Percentiles rank a stretch among this genome's conserved stretches.
These are phyloP conservation scores for Clitoria ternatea DNA, from an alignment of 306 rosid species.

Conservation along the genomic window DNA sequence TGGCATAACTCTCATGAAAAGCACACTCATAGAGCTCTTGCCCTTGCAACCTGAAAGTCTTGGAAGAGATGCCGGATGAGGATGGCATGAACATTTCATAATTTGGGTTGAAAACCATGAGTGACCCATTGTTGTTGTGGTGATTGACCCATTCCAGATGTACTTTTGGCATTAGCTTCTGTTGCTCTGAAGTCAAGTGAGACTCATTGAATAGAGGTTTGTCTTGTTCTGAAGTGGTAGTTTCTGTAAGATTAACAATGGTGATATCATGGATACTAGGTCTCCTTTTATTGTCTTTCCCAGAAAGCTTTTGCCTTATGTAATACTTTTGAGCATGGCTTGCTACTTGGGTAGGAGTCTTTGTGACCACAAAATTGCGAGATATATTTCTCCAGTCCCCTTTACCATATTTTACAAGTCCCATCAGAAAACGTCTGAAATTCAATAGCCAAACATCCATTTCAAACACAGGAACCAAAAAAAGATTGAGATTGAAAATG, in stretches of 20 bases:
- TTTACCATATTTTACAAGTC: conserved; percentile 51
- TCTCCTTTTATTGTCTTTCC: conserved; percentile 50
- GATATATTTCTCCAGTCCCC: conserved; percentile 74
- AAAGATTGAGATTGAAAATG: not conserved
- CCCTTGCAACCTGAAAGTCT: conserved; percentile 33
- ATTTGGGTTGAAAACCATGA: conserved; percentile 38
- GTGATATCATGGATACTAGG: conserved; percentile 76
- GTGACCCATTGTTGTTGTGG: conserved; percentile 26
- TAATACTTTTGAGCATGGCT: conserved; percentile 62
- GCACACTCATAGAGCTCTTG: conserved; percentile 37
- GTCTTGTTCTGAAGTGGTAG: conserved; percentile 22
- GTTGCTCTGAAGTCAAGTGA: conserved; percentile 29
- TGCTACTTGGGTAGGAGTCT: conserved; percentile 33
- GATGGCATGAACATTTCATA: conserved; percentile 32
- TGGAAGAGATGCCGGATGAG: conserved; percentile 36
- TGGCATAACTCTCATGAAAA: conserved; percentile 43
- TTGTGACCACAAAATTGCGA: conserved; percentile 46
- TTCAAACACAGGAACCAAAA: not conserved
- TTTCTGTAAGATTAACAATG: conserved; percentile 40
- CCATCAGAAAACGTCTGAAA: conserved; percentile 60
- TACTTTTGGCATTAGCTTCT: conserved; percentile 27
- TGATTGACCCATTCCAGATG: conserved; percentile 33
- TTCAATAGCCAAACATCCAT: conserved; percentile 3
- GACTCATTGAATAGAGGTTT: conserved; percentile 28
- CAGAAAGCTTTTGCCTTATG: conserved; percentile 53